These are phyloP conservation scores for Cyclotella baltica DNA, from an alignment of 108 stramenopile genomes.

Conservation along the genomic window DNA sequence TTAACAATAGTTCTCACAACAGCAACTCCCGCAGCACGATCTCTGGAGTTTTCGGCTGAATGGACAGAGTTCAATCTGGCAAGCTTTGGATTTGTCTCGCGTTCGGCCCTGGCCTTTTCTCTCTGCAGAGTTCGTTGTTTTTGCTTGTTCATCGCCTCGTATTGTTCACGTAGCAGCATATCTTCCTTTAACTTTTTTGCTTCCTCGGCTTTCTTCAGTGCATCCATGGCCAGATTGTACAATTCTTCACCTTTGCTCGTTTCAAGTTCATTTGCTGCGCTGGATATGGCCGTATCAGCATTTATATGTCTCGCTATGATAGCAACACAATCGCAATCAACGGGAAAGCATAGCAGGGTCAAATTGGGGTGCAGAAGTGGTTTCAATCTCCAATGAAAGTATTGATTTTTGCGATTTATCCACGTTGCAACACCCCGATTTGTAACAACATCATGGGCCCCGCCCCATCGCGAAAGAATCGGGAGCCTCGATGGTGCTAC, in stretches of 20 bases:
- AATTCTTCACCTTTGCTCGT: slow-evolving; percentile 36
- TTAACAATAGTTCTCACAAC: slow-evolving; percentile 76
- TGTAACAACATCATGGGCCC: no score
- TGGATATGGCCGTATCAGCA: neutral
- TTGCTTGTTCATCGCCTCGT: slow-evolving; percentile 60
- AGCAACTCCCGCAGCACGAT: slow-evolving; percentile 63
- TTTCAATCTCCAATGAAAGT: no score
- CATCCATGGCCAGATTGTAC: slow-evolving; percentile 58
- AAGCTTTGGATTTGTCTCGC: slow-evolving; percentile 1
- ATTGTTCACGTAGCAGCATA: slow-evolving; percentile 52
- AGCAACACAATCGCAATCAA: neutral
- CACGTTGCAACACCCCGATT: no score
- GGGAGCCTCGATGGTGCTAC: no score
- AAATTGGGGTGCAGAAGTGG: no score
- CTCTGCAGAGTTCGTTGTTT: slow-evolving; percentile 39
- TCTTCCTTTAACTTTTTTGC: slow-evolving; percentile 46
- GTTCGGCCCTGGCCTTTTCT: slow-evolving; percentile 13
- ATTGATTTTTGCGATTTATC: no score
- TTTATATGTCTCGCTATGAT: neutral
- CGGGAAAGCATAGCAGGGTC: no score
- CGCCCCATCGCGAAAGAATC: no score
- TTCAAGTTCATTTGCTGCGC: neutral
- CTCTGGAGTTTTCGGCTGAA: slow-evolving; percentile 9
- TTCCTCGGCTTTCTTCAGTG: slow-evolving; percentile 45
- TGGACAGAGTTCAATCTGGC: neutral